Evolutionary conservation across 306 rosid species (phyloP), one percentile per base, ranked within the genome.

Genomic region (Delonix regia): DNA sequence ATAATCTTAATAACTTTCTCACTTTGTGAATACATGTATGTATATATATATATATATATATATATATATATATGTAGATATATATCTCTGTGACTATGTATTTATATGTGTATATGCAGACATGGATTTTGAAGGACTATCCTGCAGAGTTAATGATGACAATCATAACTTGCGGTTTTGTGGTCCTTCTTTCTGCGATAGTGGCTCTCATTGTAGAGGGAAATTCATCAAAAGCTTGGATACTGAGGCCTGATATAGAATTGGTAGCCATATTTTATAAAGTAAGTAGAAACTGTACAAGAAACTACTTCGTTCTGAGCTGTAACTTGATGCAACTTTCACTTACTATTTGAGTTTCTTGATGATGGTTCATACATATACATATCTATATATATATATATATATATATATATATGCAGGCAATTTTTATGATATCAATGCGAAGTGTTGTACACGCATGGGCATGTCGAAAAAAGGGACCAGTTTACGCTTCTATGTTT

Each of bases 381-480:
- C n/a, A n/a, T n/a, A n/a, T n/a, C n/a, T n/a, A n/a, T n/a, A n/a
- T n/a, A n/a, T n/a, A n/a, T n/a, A n/a, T n/a, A n/a, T n/a, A n/a
- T n/a, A n/a, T n/a, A n/a, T n/a, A n/a, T n/a, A n/a, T n/a, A n/a
- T n/a, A n/a, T n/a, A 73, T 77, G 61, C 57, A 89, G 89, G 93
- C 86, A 51, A 63, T 79, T 16, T 86, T 83, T 39, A 14, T 65
- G 60, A 47, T 81, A 18, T 27, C 86, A 12, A 6, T 77, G 21
- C 65, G 85, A 47, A 76, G 69, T 77, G 73, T 83, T 22, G 61
- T 81, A 5, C 0, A 0, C 25, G 0, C 57, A 44, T 85, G 89
- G 89, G 90, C 86, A 47, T 27, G 75, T 27, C 81, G 87, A 0
- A 85, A 66, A 82, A 85, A 85, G 67, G 93, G 90, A 14, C 85